Percentiles rank a stretch among this genome's conserved stretches.
phyloP scores from a whole-genome alignment of 23 red algal genomes.

The Gracilaria caudata region DNA sequence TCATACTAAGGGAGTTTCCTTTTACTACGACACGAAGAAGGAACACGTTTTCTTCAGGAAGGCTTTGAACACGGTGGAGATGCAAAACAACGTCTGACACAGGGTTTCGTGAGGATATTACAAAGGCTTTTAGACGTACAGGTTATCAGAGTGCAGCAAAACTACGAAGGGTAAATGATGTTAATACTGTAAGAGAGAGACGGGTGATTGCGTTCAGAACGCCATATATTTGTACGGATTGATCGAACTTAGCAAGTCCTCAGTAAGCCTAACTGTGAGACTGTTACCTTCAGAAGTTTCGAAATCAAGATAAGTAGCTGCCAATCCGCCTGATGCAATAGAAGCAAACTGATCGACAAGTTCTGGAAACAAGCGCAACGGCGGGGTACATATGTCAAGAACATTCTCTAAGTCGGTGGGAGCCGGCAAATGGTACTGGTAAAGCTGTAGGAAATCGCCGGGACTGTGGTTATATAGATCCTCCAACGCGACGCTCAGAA shows the following conservation, averaged over 20 bases:
- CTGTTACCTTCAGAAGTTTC: neutral
- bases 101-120: too few species aligned
- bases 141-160: too few species aligned
- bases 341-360: conserved; percentile 29
- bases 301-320: neutral
- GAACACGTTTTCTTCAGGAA: too few species aligned
- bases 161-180: too few species aligned
- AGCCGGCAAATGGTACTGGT: conserved; percentile 26
- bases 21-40: too few species aligned
- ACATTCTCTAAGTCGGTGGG: conserved; percentile 10
- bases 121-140: too few species aligned
- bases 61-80: too few species aligned
- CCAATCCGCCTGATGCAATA: neutral
- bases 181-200: too few species aligned
- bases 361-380: neutral
- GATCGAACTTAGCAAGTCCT: neutral
- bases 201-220: too few species aligned
- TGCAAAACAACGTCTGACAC: too few species aligned
- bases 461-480: neutral
- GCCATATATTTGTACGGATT: conserved; percentile 11
- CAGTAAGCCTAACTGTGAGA: neutral
- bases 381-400: neutral
- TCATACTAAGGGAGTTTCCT: too few species aligned
- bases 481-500: neutral
- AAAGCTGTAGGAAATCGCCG: neutral